These are phyloP conservation scores for Ramularia collo-cygni DNA, from an alignment of 2,329 filamentous ascomycete species.

Conservation along the genomic window DNA sequence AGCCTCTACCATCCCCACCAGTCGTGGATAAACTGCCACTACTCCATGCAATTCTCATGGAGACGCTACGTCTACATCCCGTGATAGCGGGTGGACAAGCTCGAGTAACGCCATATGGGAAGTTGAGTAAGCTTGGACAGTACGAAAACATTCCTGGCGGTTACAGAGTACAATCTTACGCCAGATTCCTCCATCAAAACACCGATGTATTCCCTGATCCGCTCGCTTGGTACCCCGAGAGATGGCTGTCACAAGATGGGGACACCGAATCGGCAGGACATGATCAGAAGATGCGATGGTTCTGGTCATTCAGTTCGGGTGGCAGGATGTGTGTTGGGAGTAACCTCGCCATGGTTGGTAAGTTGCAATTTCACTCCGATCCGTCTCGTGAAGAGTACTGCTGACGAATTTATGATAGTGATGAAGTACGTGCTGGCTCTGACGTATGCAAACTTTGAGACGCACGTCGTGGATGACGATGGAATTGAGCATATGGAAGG, in stretches of 20 bases:
- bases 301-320: slow-evolving; percentile 46
- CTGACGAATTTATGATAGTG: too few relatives aligned
- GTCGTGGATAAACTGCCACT: slow-evolving; percentile 44
- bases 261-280: slow-evolving; percentile 15
- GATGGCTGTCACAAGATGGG: too few relatives aligned
- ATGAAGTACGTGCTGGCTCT: slow-evolving; percentile 66
- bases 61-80: slow-evolving; percentile 55
- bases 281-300: slow-evolving; percentile 42
- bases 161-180: slow-evolving; percentile 41
- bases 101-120: slow-evolving; percentile 41
- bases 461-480: slow-evolving; percentile 33
- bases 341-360: slow-evolving; percentile 48
- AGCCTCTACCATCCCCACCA: too few relatives aligned
- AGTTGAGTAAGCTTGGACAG: slow-evolving; percentile 33
- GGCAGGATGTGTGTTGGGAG: slow-evolving; percentile 46
- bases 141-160: slow-evolving; percentile 35
- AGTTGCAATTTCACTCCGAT: too few relatives aligned
- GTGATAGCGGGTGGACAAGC: slow-evolving; percentile 58
- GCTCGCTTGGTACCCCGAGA: slow-evolving; percentile 33
- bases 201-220: slow-evolving; percentile 39
- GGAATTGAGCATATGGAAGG: too few relatives aligned
- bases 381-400: too few relatives aligned
- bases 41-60: slow-evolving; percentile 53
- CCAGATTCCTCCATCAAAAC: slow-evolving; percentile 41
- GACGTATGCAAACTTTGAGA: slow-evolving; percentile 58